phyloP scores from a whole-genome alignment of 1,284 basidiomycete species.

The Hortiboletus rubellus region DNA sequence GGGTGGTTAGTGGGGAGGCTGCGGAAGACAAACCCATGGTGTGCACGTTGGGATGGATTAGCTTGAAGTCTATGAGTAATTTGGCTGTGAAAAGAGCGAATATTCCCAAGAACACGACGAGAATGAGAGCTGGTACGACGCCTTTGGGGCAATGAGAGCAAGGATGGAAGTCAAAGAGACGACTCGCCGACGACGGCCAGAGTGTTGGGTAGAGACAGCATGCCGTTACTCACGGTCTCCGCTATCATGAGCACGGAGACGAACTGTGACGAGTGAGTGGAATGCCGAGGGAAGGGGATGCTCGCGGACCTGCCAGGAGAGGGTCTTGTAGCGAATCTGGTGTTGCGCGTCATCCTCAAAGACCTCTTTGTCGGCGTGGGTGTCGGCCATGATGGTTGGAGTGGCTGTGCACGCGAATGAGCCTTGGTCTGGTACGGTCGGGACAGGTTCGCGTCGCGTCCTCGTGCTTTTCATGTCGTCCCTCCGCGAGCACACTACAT shows the following conservation, averaged over 20 bases:
- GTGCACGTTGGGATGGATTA: slow-evolving; percentile 56
- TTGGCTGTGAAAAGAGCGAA: slow-evolving; percentile 56
- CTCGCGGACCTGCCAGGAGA: slow-evolving; percentile 50
- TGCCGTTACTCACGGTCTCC: slow-evolving; percentile 4
- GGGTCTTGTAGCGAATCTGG: slow-evolving; percentile 46
- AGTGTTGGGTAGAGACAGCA: not conserved
- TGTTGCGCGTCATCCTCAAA: slow-evolving; percentile 37
- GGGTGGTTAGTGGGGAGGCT: not conserved
- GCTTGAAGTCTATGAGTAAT: slow-evolving; percentile 56
- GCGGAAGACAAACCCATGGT: slow-evolving; percentile 43
- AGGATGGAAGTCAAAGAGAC: not conserved
- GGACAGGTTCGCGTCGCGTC: no score
- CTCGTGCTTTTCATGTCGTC: slow-evolving; percentile 12
- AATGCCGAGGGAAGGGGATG: not conserved
- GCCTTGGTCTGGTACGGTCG: no score
- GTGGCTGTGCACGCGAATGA: slow-evolving; percentile 1
- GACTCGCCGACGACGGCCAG: slow-evolving; percentile 2
- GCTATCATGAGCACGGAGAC: slow-evolving; percentile 1
- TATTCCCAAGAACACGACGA: slow-evolving; percentile 56
- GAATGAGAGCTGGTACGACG: slow-evolving; percentile 23
- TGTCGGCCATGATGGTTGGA: not conserved
- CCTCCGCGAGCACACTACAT: slow-evolving; percentile 23
- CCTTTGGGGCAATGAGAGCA: slow-evolving; percentile 2
- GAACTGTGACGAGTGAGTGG: not conserved
- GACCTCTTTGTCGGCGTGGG: slow-evolving; percentile 22